Base-by-base conservation (phyloP, 2,329 filamentous ascomycete genomes). In the Penicillium sp. region DNA sequence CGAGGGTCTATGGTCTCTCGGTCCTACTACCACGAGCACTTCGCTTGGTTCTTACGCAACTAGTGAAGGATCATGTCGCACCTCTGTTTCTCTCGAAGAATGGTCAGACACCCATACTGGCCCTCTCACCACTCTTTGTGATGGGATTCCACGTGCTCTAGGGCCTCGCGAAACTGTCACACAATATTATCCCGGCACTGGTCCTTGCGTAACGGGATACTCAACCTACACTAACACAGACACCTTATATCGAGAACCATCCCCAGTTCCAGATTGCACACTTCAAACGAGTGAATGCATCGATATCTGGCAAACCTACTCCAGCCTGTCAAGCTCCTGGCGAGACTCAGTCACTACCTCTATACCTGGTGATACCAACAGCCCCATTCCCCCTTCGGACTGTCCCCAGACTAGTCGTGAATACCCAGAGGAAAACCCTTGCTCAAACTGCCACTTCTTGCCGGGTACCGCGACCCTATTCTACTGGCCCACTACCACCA, bases 401-500 rank as follows among this genome's bases (percentile, higher is more conserved):
- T 66, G 62, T 16, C 60, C 62, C 1, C 36, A 50, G 5, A 55
- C 60, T 1, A n/a, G 26, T 0, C 44, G 60, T 13, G 42, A 51
- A 31, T 64, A 65, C 42, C 50, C 58, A 16, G 62, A 56, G 13
- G 43, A 42, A 18, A 52, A 66, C 21, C 56, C 57, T 5, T 64
- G 63, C 46, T 56, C 57, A 5, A 50, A 47, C 28, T 66, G 62
- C 28, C 63, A 64, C 44, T 63, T 55, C 23, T 53, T 63, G 28
- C 63, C 63, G 1, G 62, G 28, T 2, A 60, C 56, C 3, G 63
- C 63, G 1, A 66, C 63, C 4, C 50, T 66, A 34, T 66, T 66
- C 50, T 66, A 64, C 57, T 66, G 63, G 63, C 63, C 63, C 5
- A 59, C 59, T n/a, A 51, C 51, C n/a, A 64, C 63, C 18, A 52